phyloP scores from a whole-genome alignment of 768 basidiomycete species.

The Exidia glandulosa region DNA sequence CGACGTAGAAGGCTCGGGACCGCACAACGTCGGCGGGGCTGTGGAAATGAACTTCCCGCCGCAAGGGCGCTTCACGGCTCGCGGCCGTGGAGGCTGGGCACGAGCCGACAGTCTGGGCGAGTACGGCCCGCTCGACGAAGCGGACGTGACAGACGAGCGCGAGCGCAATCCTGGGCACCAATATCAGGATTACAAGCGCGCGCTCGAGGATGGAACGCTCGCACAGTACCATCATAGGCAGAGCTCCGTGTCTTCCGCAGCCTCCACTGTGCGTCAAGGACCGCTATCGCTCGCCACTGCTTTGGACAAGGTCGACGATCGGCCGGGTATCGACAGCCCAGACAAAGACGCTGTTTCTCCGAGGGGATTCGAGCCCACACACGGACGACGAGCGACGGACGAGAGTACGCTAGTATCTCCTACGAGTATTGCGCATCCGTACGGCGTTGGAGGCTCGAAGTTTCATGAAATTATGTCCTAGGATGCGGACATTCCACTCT shows the following conservation, averaged over 20 bases:
- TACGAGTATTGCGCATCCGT: neutral
- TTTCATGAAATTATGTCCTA: neutral
- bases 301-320: neutral
- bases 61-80: neutral
- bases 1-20: neutral
- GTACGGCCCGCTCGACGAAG: neutral
- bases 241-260: neutral
- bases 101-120: neutral
- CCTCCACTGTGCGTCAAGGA: neutral
- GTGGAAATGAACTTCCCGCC: neutral
- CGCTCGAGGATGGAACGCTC: neutral
- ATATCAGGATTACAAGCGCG: neutral
- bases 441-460: neutral
- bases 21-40: neutral
- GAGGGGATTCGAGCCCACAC: neutral
- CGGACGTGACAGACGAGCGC: neutral
- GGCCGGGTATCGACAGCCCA: neutral
- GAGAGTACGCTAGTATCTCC: neutral
- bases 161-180: neutral
- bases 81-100: neutral
- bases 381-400: neutral
- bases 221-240: neutral
- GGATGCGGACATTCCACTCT: too few relatives aligned
- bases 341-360: neutral
- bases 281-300: neutral